Evolutionary conservation across 2,329 filamentous ascomycete species (phyloP).

Genomic region (Fusarium haematococcum): DNA sequence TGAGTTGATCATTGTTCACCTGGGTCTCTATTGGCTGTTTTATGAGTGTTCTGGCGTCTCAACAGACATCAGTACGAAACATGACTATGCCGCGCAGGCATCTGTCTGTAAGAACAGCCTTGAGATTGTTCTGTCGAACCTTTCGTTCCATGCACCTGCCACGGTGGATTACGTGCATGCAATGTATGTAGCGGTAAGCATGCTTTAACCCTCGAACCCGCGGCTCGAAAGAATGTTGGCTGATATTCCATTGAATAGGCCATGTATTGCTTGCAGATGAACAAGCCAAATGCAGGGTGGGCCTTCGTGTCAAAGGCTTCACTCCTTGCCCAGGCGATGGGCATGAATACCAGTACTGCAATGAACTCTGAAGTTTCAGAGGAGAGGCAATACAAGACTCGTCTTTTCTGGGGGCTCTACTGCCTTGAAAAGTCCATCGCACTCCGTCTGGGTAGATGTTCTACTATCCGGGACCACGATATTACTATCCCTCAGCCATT

Average conservation of each 20-base stretch:
- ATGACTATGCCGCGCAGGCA: neutral
- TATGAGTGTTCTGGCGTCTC: neutral
- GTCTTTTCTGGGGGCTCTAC: neutral
- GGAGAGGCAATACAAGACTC: neutral
- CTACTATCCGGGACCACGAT: neutral
- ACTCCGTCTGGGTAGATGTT: neutral
- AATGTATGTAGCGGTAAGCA: neutral
- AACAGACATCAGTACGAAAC: neutral
- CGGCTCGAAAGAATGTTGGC: rapidly evolving
- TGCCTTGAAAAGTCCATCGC: neutral
- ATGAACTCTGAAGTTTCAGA: neutral
- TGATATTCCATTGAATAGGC: neutral
- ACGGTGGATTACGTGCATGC: neutral
- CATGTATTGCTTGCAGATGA: neutral
- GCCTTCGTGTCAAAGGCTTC: neutral
- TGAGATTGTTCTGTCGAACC: neutral
- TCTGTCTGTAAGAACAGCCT: neutral
- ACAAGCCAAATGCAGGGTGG: neutral
- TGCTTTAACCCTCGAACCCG: neutral
- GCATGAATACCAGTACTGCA: neutral
- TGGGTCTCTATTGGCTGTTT: neutral
- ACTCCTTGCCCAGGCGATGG: neutral
- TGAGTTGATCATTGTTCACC: neutral
- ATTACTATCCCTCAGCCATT: neutral
- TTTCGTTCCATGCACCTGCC: neutral